These are phyloP conservation scores for Solanum phureja DNA, from an alignment of 257 asterid genomes.

Conservation along the genomic window DNA sequence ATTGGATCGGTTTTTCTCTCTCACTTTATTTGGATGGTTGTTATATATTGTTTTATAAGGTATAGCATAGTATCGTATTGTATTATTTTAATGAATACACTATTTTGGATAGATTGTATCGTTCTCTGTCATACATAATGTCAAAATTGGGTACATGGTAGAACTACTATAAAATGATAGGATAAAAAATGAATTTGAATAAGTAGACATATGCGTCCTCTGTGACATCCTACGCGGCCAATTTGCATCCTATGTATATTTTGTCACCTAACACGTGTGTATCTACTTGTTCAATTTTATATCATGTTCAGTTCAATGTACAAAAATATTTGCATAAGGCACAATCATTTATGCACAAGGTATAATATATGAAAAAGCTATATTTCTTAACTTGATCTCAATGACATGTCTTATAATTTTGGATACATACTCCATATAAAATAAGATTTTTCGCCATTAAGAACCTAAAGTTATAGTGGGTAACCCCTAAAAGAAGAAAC, in stretches of 20 bases:
- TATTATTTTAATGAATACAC: too few species aligned
- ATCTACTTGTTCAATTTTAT: too few species aligned
- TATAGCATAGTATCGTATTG: too few species aligned
- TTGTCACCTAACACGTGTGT: rapidly evolving
- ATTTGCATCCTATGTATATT: background rate
- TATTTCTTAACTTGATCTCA: too few species aligned
- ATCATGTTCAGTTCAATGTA: rapidly evolving
- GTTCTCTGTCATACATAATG: rapidly evolving
- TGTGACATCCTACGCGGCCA: rapidly evolving
- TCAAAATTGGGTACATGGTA: rapidly evolving
- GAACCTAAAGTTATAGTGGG: background rate
- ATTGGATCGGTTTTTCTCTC: background rate
- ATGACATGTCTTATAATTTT: too few species aligned
- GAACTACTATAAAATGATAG: rapidly evolving
- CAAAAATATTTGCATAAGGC: rapidly evolving
- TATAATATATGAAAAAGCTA: rapidly evolving
- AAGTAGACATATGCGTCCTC: too few species aligned
- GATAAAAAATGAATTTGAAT: too few species aligned
- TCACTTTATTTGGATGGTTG: background rate
- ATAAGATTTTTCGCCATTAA: background rate
- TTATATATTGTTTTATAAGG: too few species aligned
- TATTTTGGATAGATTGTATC: too few species aligned
- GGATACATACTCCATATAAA: too few species aligned
- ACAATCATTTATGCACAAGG: too few species aligned
- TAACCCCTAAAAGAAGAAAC: background rate